Conservation (phyloP, 148 eudicot genomes). For the Agrostemma githago region DNA sequence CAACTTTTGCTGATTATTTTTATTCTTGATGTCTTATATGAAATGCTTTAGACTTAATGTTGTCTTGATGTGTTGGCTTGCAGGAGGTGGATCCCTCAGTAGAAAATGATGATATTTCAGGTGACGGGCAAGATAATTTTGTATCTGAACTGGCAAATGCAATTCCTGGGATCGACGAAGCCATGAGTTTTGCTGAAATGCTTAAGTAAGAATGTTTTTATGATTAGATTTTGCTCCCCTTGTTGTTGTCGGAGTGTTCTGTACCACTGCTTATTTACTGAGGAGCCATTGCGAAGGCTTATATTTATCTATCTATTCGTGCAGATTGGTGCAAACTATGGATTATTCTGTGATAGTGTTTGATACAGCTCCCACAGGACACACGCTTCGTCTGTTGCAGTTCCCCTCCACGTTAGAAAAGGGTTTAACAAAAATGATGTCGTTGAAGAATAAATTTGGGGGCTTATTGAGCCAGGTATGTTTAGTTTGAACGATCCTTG, state of each 20-base stretch:
- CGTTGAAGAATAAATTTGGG: constrained; percentile 86
- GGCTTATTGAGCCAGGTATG: constrained; percentile 87
- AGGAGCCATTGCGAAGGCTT: not conserved
- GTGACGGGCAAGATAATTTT: constrained; percentile 71
- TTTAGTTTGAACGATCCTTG: not conserved
- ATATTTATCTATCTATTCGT: constrained; percentile 5
- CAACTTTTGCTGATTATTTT: not conserved
- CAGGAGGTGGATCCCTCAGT: constrained; percentile 95
- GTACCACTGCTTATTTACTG: no score
- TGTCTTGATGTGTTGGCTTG: constrained; percentile 12
- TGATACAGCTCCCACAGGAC: constrained; percentile 99
- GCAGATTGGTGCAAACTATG: constrained; percentile 95
- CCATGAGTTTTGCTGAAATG: constrained; percentile 99
- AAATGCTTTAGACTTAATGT: not conserved
- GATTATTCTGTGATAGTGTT: constrained; percentile 95
- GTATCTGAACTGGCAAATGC: constrained; percentile 90
- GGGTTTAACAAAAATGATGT: constrained; percentile 83
- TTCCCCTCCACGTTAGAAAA: constrained; percentile 94
- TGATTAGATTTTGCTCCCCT: no score
- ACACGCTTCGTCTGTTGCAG: constrained; percentile 92
- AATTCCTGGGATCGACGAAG: constrained; percentile 98
- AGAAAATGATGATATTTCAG: constrained; percentile 67
- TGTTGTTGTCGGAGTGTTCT: not conserved
- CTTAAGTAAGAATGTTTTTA: constrained; percentile 55
- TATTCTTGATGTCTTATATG: not conserved